These are phyloP conservation scores for Deuterostichococcus epilithicus DNA, from an alignment of 139 green algal species.

Conservation along the genomic window DNA sequence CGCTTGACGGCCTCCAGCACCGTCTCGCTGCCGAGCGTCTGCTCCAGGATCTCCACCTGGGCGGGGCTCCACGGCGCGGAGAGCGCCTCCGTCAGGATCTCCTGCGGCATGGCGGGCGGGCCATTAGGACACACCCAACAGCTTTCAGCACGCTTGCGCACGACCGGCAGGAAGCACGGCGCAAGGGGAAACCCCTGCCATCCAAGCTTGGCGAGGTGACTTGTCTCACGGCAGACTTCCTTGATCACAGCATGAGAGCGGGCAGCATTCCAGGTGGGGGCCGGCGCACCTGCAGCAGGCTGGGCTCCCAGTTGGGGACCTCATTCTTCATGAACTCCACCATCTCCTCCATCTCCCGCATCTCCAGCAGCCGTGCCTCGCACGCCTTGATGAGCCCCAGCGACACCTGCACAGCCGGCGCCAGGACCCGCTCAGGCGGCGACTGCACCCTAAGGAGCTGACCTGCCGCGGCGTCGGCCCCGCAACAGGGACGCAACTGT, in stretches of 20 bases:
- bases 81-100: slow-evolving; percentile 42
- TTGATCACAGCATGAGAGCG: background rate
- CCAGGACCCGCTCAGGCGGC: background rate
- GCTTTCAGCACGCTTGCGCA: background rate
- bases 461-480: background rate
- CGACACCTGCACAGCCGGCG: slow-evolving; percentile 38
- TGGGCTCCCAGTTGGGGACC: slow-evolving; percentile 28
- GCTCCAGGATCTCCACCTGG: slow-evolving; percentile 51
- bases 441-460: background rate
- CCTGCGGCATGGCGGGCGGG: slow-evolving; percentile 1
- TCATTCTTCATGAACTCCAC: slow-evolving; percentile 57
- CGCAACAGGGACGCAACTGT: background rate
- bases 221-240: background rate
- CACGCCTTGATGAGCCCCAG: slow-evolving; percentile 40
- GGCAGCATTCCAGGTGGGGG: background rate
- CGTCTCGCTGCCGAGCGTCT: slow-evolving; percentile 45
- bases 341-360: slow-evolving; percentile 65
- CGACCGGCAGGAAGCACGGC: background rate
- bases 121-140: background rate
- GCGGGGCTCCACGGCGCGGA: slow-evolving; percentile 39
- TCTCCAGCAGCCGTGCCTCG: slow-evolving; percentile 35
- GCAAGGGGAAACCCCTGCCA: background rate
- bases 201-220: too few species aligned
- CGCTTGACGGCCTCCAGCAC: slow-evolving; percentile 50
- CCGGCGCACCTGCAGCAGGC: background rate